phyloP scores from a whole-genome alignment of 768 basidiomycete species.

The Rubroboletus satanas region DNA sequence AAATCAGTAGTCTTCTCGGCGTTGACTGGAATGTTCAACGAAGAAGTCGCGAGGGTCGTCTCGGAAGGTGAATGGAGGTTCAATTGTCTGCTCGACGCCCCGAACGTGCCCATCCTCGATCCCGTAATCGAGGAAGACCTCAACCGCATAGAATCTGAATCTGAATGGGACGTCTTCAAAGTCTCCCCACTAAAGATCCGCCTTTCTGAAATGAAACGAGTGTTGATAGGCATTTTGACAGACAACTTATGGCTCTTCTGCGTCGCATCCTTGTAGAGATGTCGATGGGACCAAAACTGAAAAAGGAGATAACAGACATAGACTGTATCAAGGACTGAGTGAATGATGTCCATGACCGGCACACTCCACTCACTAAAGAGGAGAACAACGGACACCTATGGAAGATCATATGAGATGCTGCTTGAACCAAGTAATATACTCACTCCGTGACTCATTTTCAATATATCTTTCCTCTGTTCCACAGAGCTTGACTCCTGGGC shows the following conservation, averaged over 20 bases:
- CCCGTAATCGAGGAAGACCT: slow-evolving; percentile 11
- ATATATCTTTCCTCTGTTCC: slow-evolving; percentile 39
- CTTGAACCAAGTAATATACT: slow-evolving; percentile 17
- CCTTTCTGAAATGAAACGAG: slow-evolving; percentile 26
- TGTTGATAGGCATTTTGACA: slow-evolving; percentile 30
- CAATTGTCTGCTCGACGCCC: slow-evolving; percentile 5
- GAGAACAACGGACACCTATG: slow-evolving; percentile 49
- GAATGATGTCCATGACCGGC: neutral
- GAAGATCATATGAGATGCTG: neutral
- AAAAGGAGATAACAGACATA: slow-evolving; percentile 51
- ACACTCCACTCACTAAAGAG: slow-evolving; percentile 42
- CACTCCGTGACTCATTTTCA: slow-evolving; percentile 52
- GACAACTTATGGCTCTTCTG: slow-evolving; percentile 41
- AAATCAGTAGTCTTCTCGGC: slow-evolving; percentile 8
- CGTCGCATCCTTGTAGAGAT: slow-evolving; percentile 48
- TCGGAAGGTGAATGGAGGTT: slow-evolving; percentile 26
- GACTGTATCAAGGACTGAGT: slow-evolving; percentile 31
- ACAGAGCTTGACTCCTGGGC: slow-evolving; percentile 14
- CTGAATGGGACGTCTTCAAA: slow-evolving; percentile 16
- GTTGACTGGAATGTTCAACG: neutral
- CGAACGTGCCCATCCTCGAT: slow-evolving; percentile 9
- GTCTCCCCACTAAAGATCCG: slow-evolving; percentile 26
- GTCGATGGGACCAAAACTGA: slow-evolving; percentile 53
- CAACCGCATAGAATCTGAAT: slow-evolving; percentile 18
- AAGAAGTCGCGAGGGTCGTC: slow-evolving; percentile 19